phyloP scores from a whole-genome alignment of 139 green algal species.

The Pleodorina starrii region DNA sequence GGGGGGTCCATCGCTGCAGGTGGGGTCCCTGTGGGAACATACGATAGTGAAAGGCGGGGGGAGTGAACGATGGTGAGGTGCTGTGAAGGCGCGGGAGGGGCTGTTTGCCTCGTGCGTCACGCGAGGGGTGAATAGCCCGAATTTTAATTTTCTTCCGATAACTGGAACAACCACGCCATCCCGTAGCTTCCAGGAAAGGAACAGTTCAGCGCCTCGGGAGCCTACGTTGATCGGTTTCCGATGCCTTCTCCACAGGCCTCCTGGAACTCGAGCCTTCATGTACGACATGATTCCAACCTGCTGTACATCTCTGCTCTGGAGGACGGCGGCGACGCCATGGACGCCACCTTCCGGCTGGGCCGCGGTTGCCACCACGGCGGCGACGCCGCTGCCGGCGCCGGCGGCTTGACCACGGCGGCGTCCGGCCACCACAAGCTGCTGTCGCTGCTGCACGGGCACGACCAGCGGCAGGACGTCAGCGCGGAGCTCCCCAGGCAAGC shows the following conservation, averaged over 20 bases:
- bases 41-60: too few relatives aligned
- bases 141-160: too few relatives aligned
- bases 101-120: too few relatives aligned
- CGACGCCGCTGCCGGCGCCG: not conserved
- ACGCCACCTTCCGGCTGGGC: constrained; percentile 49
- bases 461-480: not conserved
- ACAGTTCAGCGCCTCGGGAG: too few relatives aligned
- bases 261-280: constrained; percentile 38
- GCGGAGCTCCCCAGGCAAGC: not conserved
- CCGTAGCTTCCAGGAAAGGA: too few relatives aligned
- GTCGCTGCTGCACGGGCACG: constrained; percentile 38
- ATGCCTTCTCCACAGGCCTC: not conserved
- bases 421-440: constrained; percentile 31
- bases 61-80: too few relatives aligned
- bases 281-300: constrained; percentile 37
- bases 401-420: not conserved
- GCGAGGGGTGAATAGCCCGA: too few relatives aligned
- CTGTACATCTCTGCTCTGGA: constrained; percentile 25
- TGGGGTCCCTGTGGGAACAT: too few relatives aligned
- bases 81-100: too few relatives aligned
- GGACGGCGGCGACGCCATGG: constrained; percentile 45
- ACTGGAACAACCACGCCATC: too few relatives aligned
- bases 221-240: too few relatives aligned
- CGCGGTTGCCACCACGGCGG: constrained; percentile 28
- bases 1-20: too few relatives aligned